Percentiles rank a stretch among this genome's conserved stretches.
phyloP scores from a whole-genome alignment of 2,329 filamentous ascomycete species.

The Cryphonectria naterciae region DNA sequence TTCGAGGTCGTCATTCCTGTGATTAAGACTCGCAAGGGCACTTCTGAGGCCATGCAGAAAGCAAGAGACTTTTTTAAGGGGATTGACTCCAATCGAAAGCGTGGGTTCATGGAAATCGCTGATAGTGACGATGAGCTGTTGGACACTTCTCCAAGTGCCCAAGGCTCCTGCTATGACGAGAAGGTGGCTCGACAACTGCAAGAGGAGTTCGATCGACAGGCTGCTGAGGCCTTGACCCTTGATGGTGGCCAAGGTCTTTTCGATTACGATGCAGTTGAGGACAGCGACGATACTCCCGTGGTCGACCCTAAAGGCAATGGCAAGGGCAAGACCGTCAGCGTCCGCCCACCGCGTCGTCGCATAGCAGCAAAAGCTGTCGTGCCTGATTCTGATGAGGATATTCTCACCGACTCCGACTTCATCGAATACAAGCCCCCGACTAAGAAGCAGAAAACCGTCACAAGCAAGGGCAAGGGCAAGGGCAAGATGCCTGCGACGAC shows the following conservation, averaged over 20 bases:
- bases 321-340: constrained; percentile 27
- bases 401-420: constrained; percentile 30
- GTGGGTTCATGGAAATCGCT: constrained; percentile 48
- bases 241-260: constrained; percentile 34
- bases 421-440: constrained; percentile 16
- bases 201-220: constrained; percentile 42
- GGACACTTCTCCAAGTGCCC: constrained; percentile 47
- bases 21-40: constrained; percentile 35
- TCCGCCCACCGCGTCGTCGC: constrained; percentile 4
- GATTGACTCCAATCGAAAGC: constrained; percentile 46
- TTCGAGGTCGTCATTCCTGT: constrained; percentile 43
- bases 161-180: constrained; percentile 58
- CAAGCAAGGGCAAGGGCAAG: constrained; percentile 14
- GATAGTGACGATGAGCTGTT: constrained; percentile 48
- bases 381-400: constrained; percentile 31
- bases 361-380: constrained; percentile 10
- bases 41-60: constrained; percentile 49
- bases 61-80: constrained; percentile 25
- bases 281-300: constrained; percentile 22
- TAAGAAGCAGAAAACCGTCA: constrained; percentile 26
- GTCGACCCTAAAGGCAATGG: constrained; percentile 26
- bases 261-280: constrained; percentile 29
- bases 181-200: constrained; percentile 62
- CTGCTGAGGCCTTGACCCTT: constrained; percentile 6
- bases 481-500: constrained; percentile 2